Base-by-base conservation (phyloP, 1,284 basidiomycete species). In the Anthracocystis walkeri region DNA sequence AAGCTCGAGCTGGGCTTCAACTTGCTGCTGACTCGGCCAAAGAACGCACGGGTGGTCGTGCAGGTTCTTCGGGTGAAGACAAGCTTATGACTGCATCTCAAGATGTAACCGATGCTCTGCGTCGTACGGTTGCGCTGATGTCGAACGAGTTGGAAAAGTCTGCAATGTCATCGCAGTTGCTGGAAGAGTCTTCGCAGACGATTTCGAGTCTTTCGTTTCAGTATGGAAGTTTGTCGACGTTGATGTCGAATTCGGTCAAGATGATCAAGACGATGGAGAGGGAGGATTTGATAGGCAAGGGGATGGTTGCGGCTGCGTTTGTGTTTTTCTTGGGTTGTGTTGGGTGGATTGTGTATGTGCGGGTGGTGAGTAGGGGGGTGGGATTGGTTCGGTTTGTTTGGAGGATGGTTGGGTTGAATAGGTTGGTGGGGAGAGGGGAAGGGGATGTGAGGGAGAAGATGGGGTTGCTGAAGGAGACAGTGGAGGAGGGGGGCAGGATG, bases 261-360 rank as follows among this genome's bases (percentile, higher is more conserved):
- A 61, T 85, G 45, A 81, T 85, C 68, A 74, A 73, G 51, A 80
- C 80, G 44, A 84, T 85, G 82, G 82, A 85, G 65, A 58, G 82
- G 6, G 77, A 78, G 14, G 83, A 85, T 65, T 57, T 82, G 42
- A 65, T 71, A 23, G 83, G 84, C 38, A 68, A 74, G 25, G 65
- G 61, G 16, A 75, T 83, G 60, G 67, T 85, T 12, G 60, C 71
- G 8, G 61, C 50, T 2, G 65, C 75, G 6, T 75, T 83, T 33
- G 20, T 65, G 52, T 85, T 85, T 63, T 85, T 85, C 55, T 42
- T 79, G 20, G 60, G 48, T 0, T 84, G 82, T 46, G 76, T 85
- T 5, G 54, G 58, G 40, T 85, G 79, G 33, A 82, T 85, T 23
- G 68, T 85, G 35, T 83, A 85, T 42, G 81, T 79, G 16, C 68